These are phyloP conservation scores for Monilinia fructigena DNA, from an alignment of 2,329 filamentous ascomycete genomes.

Conservation along the genomic window DNA sequence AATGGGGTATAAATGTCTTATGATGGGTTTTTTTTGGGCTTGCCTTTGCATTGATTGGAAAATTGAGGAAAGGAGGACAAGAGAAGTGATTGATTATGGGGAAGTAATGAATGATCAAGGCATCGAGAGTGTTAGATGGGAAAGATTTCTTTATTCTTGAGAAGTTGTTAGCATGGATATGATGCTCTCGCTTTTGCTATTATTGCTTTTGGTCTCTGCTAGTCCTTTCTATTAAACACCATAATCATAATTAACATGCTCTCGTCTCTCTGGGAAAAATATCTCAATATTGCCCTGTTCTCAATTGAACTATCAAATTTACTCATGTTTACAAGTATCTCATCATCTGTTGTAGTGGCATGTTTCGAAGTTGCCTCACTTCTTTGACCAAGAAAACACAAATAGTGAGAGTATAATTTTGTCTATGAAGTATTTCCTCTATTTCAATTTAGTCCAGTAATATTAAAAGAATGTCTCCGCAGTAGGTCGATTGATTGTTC, in stretches of 20 bases:
- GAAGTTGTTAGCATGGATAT: not conserved
- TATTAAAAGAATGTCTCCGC: not conserved
- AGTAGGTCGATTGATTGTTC: not conserved
- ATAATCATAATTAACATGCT: not conserved
- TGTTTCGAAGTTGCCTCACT: not conserved
- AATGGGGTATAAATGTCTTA: not conserved
- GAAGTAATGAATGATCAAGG: not conserved
- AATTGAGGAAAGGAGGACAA: not conserved
- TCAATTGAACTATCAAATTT: not conserved
- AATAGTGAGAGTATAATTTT: not conserved
- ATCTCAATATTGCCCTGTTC: not conserved
- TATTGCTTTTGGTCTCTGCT: not conserved
- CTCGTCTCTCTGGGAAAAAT: too few relatives aligned
- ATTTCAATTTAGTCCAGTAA: not conserved
- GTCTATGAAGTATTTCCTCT: too few relatives aligned
- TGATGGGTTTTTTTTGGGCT: not conserved
- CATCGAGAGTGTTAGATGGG: not conserved
- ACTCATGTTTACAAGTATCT: too few relatives aligned
- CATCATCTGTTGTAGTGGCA: not conserved
- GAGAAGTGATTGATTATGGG: not conserved
- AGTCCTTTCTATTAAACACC: not conserved
- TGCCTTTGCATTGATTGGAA: not conserved
- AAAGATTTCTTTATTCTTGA: not conserved
- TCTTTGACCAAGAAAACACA: accelerated
- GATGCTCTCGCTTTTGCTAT: not conserved